Percentiles rank a stretch among this genome's conserved stretches.
Evolutionary conservation across 306 rosid species (phyloP).

Genomic region (Cyamopsis tetragonoloba): DNA sequence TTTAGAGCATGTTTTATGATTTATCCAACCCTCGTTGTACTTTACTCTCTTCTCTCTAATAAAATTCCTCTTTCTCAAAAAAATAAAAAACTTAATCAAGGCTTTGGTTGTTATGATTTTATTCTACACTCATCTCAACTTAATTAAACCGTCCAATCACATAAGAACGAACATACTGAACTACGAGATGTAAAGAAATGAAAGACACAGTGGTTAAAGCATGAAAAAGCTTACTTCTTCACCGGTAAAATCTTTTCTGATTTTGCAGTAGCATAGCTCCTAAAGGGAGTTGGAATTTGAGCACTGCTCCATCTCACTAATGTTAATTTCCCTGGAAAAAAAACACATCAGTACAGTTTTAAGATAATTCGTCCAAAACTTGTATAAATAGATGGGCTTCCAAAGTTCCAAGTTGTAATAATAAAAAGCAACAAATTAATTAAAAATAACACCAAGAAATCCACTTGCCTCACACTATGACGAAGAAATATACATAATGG

Average conservation of each 20-base stretch:
- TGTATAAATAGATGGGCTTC: neutral
- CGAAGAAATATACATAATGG: too few species aligned
- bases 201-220: neutral
- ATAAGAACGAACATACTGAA: neutral
- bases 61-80: neutral
- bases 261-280: conserved; percentile 53
- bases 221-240: conserved; percentile 56
- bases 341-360: neutral
- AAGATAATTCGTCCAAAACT: neutral
- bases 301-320: conserved; percentile 42
- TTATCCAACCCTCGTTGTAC: neutral
- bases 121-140: neutral
- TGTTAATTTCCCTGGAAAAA: conserved; percentile 13
- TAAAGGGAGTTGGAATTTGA: conserved; percentile 30
- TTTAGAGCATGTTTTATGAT: neutral
- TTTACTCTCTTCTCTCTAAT: neutral
- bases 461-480: too few species aligned
- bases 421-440: too few species aligned
- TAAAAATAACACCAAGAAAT: too few species aligned
- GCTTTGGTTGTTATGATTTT: neutral
- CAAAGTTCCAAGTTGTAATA: neutral
- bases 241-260: conserved; percentile 43
- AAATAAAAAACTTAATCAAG: neutral
- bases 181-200: neutral
- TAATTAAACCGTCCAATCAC: neutral